Evolutionary conservation across 768 basidiomycete genomes (phyloP), one percentile per base, ranked within the genome.

Genomic region (Boletus rufocinnamomeus): DNA sequence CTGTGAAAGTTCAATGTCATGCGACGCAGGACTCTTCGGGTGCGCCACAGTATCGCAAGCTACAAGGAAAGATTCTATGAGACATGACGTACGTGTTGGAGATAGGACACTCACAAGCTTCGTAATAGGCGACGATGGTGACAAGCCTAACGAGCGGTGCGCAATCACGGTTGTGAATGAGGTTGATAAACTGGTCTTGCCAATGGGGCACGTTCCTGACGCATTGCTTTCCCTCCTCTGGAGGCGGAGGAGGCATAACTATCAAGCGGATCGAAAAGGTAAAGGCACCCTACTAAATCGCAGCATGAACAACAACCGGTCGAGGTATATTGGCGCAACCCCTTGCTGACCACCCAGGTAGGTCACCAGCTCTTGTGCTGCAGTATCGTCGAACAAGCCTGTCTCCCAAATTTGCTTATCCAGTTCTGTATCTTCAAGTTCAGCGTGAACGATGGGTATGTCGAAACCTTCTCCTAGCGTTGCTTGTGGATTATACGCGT

Each of bases 381-480:
- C 62, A 2, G 62, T 60, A 14, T 63, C 46, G 17, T 68, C 66
- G 28, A 69, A 69, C 17, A 70, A 43, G 16, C 57, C 59, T 0
- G 58, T 60, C 43, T 69, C 68, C 68, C 68, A 69, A 7, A 65
- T n/a, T 10, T 41, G 11, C 14, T 27, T 4, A 19, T 59, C 59
- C 14, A 70, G 34, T 10, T 60, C 49, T 3, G 32, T 17, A 23
- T 53, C 58, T 8, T 57, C 59, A 1, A 40, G 44, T 48, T 32
- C 51, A 10, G 37, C 14, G 2, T 48, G 60, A 28, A 48, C 27
- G 32, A 51, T 58, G 6, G 65, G 61, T 25, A 69, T 63, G 13
- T 70, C 68, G 27, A 70, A 69, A 30, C 68, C 68, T 5, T 65
- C 60, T 45, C 68, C 68, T 3, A 60, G 47, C 8, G 60, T 63